Conservation (phyloP, 2,329 filamentous ascomycete genomes). For the Sodiomyces alkalinus region DNA sequence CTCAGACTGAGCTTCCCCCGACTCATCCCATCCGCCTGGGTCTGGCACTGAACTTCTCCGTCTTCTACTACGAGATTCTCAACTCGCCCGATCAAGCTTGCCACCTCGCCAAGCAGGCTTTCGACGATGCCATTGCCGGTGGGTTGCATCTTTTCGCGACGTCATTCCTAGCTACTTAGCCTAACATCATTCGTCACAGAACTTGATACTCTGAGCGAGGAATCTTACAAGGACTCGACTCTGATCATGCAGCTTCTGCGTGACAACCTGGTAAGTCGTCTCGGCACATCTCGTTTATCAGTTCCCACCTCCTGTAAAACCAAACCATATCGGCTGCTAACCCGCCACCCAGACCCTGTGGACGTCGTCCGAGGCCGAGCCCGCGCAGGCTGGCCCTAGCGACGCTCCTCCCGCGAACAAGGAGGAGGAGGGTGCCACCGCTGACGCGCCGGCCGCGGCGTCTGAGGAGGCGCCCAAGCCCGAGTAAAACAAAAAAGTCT, state of each 20-base stretch:
- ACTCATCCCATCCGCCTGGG: slow-evolving; percentile 89
- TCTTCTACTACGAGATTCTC: slow-evolving; percentile 99
- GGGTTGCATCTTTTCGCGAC: slow-evolving; percentile 10
- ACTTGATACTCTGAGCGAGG: slow-evolving; percentile 91
- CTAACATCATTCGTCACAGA: too few relatives aligned
- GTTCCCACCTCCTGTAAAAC: background rate
- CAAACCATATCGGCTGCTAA: slow-evolving; percentile 18
- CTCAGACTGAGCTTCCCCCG: slow-evolving; percentile 74
- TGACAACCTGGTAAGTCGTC: slow-evolving; percentile 68
- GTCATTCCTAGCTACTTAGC: slow-evolving; percentile 9
- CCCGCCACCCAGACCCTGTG: slow-evolving; percentile 96
- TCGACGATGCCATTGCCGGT: slow-evolving; percentile 88
- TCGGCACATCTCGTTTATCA: background rate
- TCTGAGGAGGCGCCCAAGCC: slow-evolving; percentile 55
- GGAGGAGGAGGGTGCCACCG: too few relatives aligned
- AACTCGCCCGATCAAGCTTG: slow-evolving; percentile 97
- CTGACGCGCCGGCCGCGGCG: slow-evolving; percentile 39
- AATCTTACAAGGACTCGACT: slow-evolving; percentile 98
- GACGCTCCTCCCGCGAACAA: too few relatives aligned
- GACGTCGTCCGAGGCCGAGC: slow-evolving; percentile 97
- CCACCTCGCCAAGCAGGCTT: slow-evolving; percentile 92
- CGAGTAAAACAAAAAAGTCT: slow-evolving; percentile 35
- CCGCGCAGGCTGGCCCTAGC: slow-evolving; percentile 37
- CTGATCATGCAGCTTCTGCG: slow-evolving; percentile 98
- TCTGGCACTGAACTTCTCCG: slow-evolving; percentile 89